phyloP scores from a whole-genome alignment of 805 yeast species.

The Teunomyces aglyptinius region DNA sequence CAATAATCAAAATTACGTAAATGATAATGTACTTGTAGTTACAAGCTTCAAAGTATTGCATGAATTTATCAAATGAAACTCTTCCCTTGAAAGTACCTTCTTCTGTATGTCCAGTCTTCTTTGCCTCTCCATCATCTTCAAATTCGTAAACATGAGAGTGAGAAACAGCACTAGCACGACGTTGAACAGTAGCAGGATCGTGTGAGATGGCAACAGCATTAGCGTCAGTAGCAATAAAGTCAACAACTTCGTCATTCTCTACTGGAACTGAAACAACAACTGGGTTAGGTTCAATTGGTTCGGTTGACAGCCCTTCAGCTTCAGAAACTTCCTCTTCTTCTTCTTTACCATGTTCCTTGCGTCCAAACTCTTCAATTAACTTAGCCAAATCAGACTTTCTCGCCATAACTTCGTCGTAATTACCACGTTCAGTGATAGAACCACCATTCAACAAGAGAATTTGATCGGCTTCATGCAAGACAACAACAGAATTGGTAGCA shows the following conservation, averaged over 20 bases:
- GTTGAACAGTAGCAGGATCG: slow-evolving; percentile 1
- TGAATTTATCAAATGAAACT: slow-evolving; percentile 53
- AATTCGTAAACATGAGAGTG: slow-evolving; percentile 22
- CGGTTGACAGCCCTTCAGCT: not conserved
- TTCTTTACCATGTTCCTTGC: slow-evolving; percentile 7
- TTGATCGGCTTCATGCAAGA: slow-evolving; percentile 33
- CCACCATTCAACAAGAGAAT: slow-evolving; percentile 31
- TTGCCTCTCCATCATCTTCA: slow-evolving; percentile 14
- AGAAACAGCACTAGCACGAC: slow-evolving; percentile 24
- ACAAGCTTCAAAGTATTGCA: slow-evolving; percentile 59
- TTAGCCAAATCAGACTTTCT: slow-evolving; percentile 19
- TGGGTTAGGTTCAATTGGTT: not conserved
- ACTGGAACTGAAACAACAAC: not conserved
- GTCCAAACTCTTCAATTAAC: slow-evolving; percentile 22
- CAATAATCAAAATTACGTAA: slow-evolving; percentile 40
- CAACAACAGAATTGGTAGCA: slow-evolving; percentile 40
- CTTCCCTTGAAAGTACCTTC: slow-evolving; percentile 56
- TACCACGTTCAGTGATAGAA: slow-evolving; percentile 29
- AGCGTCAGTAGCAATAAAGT: slow-evolving; percentile 6
- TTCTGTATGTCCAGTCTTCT: slow-evolving; percentile 13
- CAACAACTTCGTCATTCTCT: slow-evolving; percentile 5
- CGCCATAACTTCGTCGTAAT: slow-evolving; percentile 17
- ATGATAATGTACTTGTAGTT: slow-evolving; percentile 21
- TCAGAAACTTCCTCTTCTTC: slow-evolving; percentile 5
- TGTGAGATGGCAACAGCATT: slow-evolving; percentile 3